A percentile compares a stretch with the other conserved stretches of the same genome.
Conservation (phyloP, 2,329 filamentous ascomycete genomes). For the Epichloe coenophiala region DNA sequence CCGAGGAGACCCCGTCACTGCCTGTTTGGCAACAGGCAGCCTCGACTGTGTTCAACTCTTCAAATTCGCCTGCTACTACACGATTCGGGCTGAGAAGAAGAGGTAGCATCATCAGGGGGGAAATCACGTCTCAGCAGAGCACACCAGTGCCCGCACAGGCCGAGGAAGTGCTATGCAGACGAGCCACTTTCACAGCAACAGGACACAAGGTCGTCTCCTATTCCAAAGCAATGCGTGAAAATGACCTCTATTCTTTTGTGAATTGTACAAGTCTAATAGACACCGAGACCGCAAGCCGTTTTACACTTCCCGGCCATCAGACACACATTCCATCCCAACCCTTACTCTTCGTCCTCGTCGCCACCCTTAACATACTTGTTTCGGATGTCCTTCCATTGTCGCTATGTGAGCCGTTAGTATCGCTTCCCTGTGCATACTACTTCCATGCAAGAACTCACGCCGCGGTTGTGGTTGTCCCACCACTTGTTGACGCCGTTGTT, state of each 20-base stretch:
- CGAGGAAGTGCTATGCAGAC: neutral
- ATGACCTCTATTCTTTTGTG: slow-evolving; percentile 16
- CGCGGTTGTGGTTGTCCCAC: slow-evolving; percentile 85
- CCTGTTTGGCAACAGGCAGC: neutral
- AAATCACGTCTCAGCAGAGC: neutral
- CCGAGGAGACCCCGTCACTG: slow-evolving; percentile 4
- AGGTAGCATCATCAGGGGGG: neutral
- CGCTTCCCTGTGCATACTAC: neutral
- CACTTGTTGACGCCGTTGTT: slow-evolving; percentile 70
- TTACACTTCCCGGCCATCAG: slow-evolving; percentile 7
- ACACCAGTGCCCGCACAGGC: neutral
- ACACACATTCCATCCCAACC: neutral
- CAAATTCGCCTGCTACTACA: neutral
- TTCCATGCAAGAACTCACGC: slow-evolving; percentile 49
- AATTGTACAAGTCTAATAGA: slow-evolving; percentile 21
- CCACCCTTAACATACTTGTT: slow-evolving; percentile 64
- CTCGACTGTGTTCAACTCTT: neutral
- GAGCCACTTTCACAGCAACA: neutral
- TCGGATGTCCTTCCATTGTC: slow-evolving; percentile 99
- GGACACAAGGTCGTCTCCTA: neutral
- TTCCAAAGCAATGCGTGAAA: neutral
- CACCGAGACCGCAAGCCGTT: slow-evolving; percentile 7
- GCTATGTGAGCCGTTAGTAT: slow-evolving; percentile 38
- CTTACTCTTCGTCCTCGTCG: slow-evolving; percentile 47
- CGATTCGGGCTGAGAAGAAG: neutral